These are phyloP conservation scores for Alloteropsis semialata DNA, from an alignment of 176 grass and related monocot species.

Conservation along the genomic window DNA sequence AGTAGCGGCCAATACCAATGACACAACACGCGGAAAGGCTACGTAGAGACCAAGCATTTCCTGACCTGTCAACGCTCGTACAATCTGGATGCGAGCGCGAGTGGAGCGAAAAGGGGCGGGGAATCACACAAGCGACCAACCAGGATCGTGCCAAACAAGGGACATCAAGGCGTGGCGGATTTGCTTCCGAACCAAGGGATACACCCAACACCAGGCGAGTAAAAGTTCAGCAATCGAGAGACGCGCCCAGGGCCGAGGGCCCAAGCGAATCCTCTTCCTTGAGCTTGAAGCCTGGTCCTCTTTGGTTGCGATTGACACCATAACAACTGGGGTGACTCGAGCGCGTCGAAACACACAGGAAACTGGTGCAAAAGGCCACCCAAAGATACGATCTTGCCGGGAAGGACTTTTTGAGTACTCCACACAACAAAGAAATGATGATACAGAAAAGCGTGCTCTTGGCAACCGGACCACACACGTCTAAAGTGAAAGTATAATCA, in stretches of 20 bases:
- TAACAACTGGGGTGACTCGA: not conserved
- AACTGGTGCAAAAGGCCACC: slow-evolving; percentile 7
- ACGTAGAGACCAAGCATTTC: slow-evolving; percentile 35
- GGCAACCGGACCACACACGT: not conserved
- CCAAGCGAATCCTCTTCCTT: slow-evolving; percentile 11
- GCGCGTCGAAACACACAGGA: not conserved
- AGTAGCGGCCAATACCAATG: not conserved
- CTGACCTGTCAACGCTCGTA: slow-evolving; percentile 18
- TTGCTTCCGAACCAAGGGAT: slow-evolving; percentile 35
- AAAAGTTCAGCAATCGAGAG: not conserved
- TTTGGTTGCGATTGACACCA: slow-evolving; percentile 17
- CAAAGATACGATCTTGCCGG: slow-evolving; percentile 13
- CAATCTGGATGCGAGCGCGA: slow-evolving; percentile 2
- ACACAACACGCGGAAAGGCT: not conserved
- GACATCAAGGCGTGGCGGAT: not conserved
- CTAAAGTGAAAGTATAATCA: not conserved
- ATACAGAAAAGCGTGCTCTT: not conserved
- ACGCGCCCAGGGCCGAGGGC: not conserved
- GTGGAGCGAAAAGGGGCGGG: slow-evolving; percentile 1
- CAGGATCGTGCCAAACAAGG: slow-evolving; percentile 18
- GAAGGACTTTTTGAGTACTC: not conserved
- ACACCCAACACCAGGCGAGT: not conserved
- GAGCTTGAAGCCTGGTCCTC: not conserved
- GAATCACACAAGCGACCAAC: slow-evolving; percentile 22
- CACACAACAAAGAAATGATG: not conserved